phyloP scores from a whole-genome alignment of 345 rosid genomes.

The Eucalyptus coolabah region DNA sequence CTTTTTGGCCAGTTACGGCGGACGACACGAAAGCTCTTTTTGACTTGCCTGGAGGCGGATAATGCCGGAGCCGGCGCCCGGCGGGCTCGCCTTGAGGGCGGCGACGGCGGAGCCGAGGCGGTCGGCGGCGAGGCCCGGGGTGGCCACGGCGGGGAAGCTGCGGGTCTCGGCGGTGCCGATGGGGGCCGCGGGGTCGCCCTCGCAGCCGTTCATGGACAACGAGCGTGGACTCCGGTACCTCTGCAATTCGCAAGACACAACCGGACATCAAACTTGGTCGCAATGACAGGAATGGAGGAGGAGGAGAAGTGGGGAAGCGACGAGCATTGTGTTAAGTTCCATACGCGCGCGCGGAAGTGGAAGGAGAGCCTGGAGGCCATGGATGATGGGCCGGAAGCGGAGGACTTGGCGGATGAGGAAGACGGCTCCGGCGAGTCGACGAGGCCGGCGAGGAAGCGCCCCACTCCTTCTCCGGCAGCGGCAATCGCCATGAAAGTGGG shows the following conservation, averaged over 20 bases:
- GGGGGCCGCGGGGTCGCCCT: conserved; percentile 26
- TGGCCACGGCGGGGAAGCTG: conserved; percentile 29
- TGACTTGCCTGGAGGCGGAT: conserved; percentile 57
- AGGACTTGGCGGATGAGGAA: neutral
- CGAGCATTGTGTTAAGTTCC: neutral
- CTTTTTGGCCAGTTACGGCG: neutral
- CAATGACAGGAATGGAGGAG: neutral
- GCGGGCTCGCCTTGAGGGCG: conserved; percentile 33
- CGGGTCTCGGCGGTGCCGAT: conserved; percentile 43
- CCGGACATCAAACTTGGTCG: neutral
- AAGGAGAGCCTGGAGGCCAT: neutral
- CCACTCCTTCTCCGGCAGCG: neutral
- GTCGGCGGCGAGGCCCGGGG: conserved; percentile 47
- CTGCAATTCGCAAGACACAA: neutral
- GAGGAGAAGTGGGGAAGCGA: neutral
- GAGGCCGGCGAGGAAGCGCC: neutral
- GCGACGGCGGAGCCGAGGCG: conserved; percentile 32
- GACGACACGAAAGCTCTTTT: neutral
- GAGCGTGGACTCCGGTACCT: neutral
- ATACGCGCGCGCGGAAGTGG: neutral
- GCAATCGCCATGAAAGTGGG: neutral
- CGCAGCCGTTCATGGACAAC: conserved; percentile 76
- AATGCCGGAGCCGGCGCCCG: conserved; percentile 50
- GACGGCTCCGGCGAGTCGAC: neutral
- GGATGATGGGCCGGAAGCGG: neutral